These are phyloP conservation scores for Grosmannia huntii DNA, from an alignment of 2,329 filamentous ascomycete species.

Conservation along the genomic window DNA sequence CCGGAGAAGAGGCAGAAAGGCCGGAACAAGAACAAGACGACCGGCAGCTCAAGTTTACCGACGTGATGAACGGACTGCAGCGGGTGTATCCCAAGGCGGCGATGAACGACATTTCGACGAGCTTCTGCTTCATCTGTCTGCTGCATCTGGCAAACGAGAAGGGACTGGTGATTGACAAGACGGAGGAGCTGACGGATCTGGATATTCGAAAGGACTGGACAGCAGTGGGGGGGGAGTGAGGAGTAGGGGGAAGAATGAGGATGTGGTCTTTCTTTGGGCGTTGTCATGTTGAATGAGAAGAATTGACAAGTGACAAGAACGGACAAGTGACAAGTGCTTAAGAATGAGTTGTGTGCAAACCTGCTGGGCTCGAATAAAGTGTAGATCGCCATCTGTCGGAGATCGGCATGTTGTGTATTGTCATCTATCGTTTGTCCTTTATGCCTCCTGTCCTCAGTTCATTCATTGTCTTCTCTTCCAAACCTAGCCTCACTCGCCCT, in stretches of 20 bases:
- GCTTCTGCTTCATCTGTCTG: constrained; percentile 82
- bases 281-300: no score
- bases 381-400: no score
- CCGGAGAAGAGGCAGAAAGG: not conserved
- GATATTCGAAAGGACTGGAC: constrained; percentile 50
- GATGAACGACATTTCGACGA: constrained; percentile 92
- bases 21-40: constrained; percentile 17
- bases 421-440: no score
- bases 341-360: no score
- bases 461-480: no score
- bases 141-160: constrained; percentile 89
- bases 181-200: constrained; percentile 43
- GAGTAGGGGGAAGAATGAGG: not conserved
- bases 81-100: constrained; percentile 71
- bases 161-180: constrained; percentile 63
- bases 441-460: no score
- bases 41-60: constrained; percentile 65
- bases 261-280: no score
- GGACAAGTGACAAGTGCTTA: no score
- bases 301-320: no score
- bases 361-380: no score
- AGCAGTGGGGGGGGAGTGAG: constrained; percentile 33
- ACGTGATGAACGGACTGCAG: constrained; percentile 82
- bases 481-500: no score
- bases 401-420: no score